Evolutionary conservation across 164 flowering plant species (phyloP).

Genomic region (Chloranthus sessilifolius): DNA sequence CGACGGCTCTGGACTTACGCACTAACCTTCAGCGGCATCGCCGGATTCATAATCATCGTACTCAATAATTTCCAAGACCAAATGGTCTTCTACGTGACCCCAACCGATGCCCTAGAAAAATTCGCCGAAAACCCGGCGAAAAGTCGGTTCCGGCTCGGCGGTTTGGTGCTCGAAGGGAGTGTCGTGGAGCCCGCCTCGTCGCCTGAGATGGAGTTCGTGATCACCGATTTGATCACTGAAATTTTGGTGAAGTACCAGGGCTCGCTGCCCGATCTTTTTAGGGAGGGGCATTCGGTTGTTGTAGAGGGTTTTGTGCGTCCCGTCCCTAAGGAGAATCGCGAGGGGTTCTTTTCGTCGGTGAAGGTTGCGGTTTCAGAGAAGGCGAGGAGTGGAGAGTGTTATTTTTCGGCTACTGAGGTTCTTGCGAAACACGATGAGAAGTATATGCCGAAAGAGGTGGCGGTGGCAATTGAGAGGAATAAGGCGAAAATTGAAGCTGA

Average conservation of each 20-base stretch:
- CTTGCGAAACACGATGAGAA: slow-evolving; percentile 97
- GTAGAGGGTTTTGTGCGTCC: slow-evolving; percentile 83
- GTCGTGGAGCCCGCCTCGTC: slow-evolving; percentile 50
- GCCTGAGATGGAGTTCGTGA: slow-evolving; percentile 68
- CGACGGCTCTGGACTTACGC: slow-evolving; percentile 92
- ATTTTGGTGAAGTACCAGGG: slow-evolving; percentile 70
- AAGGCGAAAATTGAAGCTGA: slow-evolving; percentile 38
- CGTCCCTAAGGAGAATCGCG: slow-evolving; percentile 34
- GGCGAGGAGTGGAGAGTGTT: slow-evolving; percentile 59
- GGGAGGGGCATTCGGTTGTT: slow-evolving; percentile 91
- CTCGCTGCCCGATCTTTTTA: slow-evolving; percentile 74
- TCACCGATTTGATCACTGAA: slow-evolving; percentile 78
- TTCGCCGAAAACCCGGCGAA: slow-evolving; percentile 45
- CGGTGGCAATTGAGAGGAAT: slow-evolving; percentile 75
- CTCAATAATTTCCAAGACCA: slow-evolving; percentile 74
- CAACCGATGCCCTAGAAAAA: slow-evolving; percentile 68
- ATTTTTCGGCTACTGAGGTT: slow-evolving; percentile 69
- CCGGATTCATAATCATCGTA: slow-evolving; percentile 66
- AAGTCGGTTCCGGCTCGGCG: slow-evolving; percentile 70
- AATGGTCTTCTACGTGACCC: slow-evolving; percentile 80
- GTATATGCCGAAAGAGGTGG: slow-evolving; percentile 91
- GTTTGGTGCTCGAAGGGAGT: slow-evolving; percentile 83
- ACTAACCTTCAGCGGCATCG: slow-evolving; percentile 63
- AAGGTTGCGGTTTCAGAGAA: slow-evolving; percentile 38
- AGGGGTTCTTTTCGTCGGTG: slow-evolving; percentile 14